A percentile compares a stretch with the other conserved stretches of the same genome.
Conservation (phyloP, 2,329 filamentous ascomycete genomes). For the Colletotrichum navitas region DNA sequence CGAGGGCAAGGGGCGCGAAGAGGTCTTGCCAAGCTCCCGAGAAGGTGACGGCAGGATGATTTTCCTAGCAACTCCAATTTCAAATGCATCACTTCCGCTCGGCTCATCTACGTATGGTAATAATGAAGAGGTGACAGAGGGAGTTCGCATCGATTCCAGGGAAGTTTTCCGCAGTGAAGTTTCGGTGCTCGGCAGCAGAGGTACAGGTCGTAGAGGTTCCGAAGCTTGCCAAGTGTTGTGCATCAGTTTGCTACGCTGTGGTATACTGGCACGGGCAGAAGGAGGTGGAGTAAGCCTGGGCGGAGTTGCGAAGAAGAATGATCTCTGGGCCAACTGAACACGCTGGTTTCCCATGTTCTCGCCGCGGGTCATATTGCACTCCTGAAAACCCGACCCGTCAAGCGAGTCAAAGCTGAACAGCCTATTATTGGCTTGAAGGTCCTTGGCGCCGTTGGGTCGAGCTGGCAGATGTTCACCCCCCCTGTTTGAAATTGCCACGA, state of each 20-base stretch:
- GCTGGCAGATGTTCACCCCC: background rate
- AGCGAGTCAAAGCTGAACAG: constrained; percentile 4
- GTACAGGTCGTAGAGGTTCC: constrained; percentile 48
- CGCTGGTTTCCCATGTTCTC: constrained; percentile 36
- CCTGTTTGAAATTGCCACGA: constrained; percentile 14
- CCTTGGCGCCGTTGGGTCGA: background rate
- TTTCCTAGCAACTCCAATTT: constrained; percentile 45
- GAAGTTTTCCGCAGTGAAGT: constrained; percentile 41
- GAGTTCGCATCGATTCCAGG: constrained; percentile 36
- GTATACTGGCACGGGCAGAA: constrained; percentile 38
- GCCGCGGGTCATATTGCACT: background rate
- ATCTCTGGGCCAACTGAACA: constrained; percentile 31
- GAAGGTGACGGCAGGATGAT: constrained; percentile 26
- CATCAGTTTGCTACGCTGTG: constrained; percentile 51
- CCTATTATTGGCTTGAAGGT: background rate
- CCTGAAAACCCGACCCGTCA: constrained; percentile 22
- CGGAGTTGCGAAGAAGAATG: constrained; percentile 43
- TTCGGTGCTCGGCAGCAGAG: constrained; percentile 46
- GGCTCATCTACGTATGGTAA: constrained; percentile 41
- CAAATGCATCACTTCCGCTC: constrained; percentile 44
- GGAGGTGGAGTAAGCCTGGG: constrained; percentile 46
- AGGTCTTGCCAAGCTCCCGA: background rate
- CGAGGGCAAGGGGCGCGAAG: constrained; percentile 1
- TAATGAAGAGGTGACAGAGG: constrained; percentile 47
- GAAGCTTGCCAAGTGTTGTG: constrained; percentile 45